These are phyloP conservation scores for Byssothecium circinans DNA, from an alignment of 2,329 filamentous ascomycete genomes.

Conservation along the genomic window DNA sequence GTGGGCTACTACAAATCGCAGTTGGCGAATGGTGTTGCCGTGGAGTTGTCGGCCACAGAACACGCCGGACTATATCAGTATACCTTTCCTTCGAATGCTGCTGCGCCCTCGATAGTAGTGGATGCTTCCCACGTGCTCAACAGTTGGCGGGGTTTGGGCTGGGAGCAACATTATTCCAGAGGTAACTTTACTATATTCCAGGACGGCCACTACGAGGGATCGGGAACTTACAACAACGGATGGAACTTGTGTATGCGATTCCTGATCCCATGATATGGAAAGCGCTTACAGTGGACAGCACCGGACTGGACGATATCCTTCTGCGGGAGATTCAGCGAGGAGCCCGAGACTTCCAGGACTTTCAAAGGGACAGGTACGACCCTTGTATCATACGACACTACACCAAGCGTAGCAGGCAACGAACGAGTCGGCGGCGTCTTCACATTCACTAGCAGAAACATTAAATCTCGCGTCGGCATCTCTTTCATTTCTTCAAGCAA, in stretches of 20 bases:
- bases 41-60: constrained; percentile 60
- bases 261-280: neutral
- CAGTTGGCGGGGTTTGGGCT: constrained; percentile 61
- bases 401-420: constrained; percentile 23
- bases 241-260: constrained; percentile 57
- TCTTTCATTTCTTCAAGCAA: constrained; percentile 66
- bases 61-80: constrained; percentile 64
- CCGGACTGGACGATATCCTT: constrained; percentile 65
- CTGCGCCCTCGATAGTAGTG: constrained; percentile 55
- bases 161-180: constrained; percentile 65
- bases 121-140: constrained; percentile 67
- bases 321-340: constrained; percentile 61
- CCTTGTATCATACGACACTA: constrained; percentile 22
- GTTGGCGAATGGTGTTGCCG: constrained; percentile 56
- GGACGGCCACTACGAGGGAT: constrained; percentile 61
- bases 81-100: constrained; percentile 53
- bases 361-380: constrained; percentile 34
- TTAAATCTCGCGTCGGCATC: constrained; percentile 65
- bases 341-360: constrained; percentile 29
- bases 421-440: constrained; percentile 53
- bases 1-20: constrained; percentile 65
- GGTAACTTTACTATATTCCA: constrained; percentile 58
- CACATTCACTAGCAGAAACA: constrained; percentile 51
- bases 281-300: constrained; percentile 32
- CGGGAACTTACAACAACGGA: constrained; percentile 65